These are phyloP conservation scores for Trebouxia sp. DNA, from an alignment of 139 green algal genomes.

Conservation along the genomic window DNA sequence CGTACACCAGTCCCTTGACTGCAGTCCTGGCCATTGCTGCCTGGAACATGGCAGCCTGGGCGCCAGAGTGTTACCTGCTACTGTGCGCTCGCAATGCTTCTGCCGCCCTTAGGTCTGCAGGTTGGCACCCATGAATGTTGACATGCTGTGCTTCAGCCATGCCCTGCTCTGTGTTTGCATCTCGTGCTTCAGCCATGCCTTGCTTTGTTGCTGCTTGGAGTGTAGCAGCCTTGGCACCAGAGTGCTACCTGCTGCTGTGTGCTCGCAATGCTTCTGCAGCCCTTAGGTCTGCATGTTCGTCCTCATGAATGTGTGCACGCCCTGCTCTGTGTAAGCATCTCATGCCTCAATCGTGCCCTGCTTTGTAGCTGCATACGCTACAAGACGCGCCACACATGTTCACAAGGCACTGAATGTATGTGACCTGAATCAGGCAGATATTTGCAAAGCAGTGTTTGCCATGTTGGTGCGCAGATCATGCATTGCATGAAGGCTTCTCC, in stretches of 20 bases:
- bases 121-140: background rate
- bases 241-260: conserved; percentile 58
- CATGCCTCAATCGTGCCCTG: too few species aligned
- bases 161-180: background rate
- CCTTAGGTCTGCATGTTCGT: conserved; percentile 42
- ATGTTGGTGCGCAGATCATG: too few species aligned
- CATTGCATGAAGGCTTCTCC: too few species aligned
- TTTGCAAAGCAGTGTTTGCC: too few species aligned
- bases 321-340: background rate
- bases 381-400: too few species aligned
- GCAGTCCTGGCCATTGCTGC: conserved; percentile 45
- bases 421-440: too few species aligned
- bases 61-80: conserved; percentile 66
- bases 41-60: conserved; percentile 64
- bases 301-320: background rate
- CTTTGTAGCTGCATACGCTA: too few species aligned
- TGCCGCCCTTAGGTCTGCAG: conserved; percentile 44
- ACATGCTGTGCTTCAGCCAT: background rate
- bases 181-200: too few species aligned
- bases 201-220: conserved; percentile 70
- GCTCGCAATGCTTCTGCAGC: conserved; percentile 34
- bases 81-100: conserved; percentile 31
- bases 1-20: conserved; percentile 33
- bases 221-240: conserved; percentile 52
- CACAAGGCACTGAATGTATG: too few species aligned